Base-by-base conservation (phyloP, 148 eudicot species). In the Cornus kousa region DNA sequence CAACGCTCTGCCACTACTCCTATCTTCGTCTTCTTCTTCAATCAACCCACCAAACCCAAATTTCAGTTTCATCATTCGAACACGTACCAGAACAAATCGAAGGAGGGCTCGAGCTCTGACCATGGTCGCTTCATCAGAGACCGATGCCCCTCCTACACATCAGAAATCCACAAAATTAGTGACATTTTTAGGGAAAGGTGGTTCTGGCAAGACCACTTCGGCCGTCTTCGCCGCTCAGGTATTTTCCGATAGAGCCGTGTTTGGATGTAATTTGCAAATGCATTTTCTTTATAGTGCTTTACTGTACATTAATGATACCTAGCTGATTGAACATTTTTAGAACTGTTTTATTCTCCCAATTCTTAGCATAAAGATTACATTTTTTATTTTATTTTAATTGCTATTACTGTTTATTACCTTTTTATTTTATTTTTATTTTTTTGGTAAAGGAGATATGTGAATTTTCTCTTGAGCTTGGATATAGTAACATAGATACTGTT, bases 221-320 rank as follows among this genome's bases (percentile, higher is more conserved):
- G 89, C 98, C 72, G 83, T 95, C 70, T 89, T 95, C 77, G 97
- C 98, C 43, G 97, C 98, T 64, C 96, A 95, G 97, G 98, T 95
- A 75, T 22, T 69, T 14, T 9, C 5, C 19, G 6, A 13, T 31
- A 39, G 16, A 55, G 9, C 4, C 9, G 5, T 35, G 2, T 20
- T 0, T 8, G 3, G 4, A 24, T 70, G 22, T 37, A 14, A 9
- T 19, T 9, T 37, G 23, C 3, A 35, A 4, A 37, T 17, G 46
- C 2, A 17, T 37, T 39, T 40, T 62, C 23, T 62, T 62, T 20
- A 5, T 62, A 1, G 8, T 20, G 19, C 17, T 62, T 62, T 20
- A 19, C 19, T 14, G 4, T 57, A 57, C 64, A 57, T 57, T 57
- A 2, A 4, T 11, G 20, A 14, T 57, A 57, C 2, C 20, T 17